Base-by-base conservation (phyloP, 345 rosid species). In the Eucalyptus cloeziana region DNA sequence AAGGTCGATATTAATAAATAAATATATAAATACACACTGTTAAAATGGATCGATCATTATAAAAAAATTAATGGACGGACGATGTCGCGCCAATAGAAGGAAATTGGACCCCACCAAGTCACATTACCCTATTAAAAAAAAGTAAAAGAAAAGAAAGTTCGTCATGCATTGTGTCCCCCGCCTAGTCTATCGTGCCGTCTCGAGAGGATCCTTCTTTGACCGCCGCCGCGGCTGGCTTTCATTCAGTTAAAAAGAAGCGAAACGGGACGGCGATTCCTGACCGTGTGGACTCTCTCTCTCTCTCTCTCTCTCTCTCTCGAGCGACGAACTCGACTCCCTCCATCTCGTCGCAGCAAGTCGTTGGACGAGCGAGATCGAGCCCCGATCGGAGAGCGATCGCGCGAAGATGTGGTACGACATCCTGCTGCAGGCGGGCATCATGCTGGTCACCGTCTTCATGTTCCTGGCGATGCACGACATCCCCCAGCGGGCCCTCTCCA, bases 401-500 rank as follows among this genome's bases (percentile, higher is more conserved):
- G 51, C 49, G 52, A 89, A 87, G 52, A 94, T 94, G 97, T 89
- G 92, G 90, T 40, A 25, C 86, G 96, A 95, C 85, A 86, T 95
- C 52, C 90, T 91, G 88, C 91, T 95, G 7, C 96, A 95, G 58
- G 95, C 86, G 64, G 94, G 88, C 58, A 40, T 94, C n/a, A 93
- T 96, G 87, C 90, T 94, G 24, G 17, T 90, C 5, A 58, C 93
- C 3, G 86, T 92, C 52, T 89, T 95, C 51, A 91, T 93, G 92
- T 95, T 96, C 92, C 93, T 95, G 56, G 91, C 90, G 69, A 89
- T 96, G 89, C 95, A 95, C 90, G 91, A 95, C 79, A 87, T 94
- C 90, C 97, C 99, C n/a, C 88, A 94, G 86, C 93, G 92, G 60
- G 54, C 91, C 87, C 62, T 95, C 81, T 80, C 89, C 91, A 94